These are phyloP conservation scores for Trichomonascus vanleenenianus DNA, from an alignment of 805 yeast species.

Conservation along the genomic window DNA sequence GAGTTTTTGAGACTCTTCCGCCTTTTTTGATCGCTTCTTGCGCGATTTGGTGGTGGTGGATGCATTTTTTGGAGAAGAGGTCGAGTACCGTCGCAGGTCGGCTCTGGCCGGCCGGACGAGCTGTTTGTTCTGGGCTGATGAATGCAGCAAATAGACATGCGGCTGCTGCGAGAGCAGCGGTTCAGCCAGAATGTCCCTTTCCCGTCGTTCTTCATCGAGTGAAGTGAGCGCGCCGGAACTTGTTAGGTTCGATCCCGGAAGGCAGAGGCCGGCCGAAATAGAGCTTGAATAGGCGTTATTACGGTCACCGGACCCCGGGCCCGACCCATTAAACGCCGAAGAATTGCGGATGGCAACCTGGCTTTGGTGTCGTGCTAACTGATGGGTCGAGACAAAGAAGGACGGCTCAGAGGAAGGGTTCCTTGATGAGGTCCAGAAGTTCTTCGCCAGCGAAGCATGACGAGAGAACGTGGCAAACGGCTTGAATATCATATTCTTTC, in stretches of 20 bases:
- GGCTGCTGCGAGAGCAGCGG: no score
- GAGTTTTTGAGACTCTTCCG: no score
- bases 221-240: conserved; percentile 16
- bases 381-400: conserved; percentile 34
- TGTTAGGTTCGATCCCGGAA: conserved; percentile 13
- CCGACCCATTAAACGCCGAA: conserved; percentile 7
- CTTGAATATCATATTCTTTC: conserved; percentile 29
- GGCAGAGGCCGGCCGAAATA: conserved; percentile 11
- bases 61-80: no score
- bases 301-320: conserved; percentile 3
- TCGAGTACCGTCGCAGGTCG: no score
- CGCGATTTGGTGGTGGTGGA: no score
- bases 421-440: conserved; percentile 28
- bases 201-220: conserved; percentile 17
- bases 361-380: conserved; percentile 32
- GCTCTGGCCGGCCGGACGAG: no score
- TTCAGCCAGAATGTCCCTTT: no score
- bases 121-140: no score
- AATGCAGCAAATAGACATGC: no score
- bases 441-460: conserved; percentile 33
- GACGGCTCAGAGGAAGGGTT: conserved; percentile 26
- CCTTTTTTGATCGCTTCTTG: no score
- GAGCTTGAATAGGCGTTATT: conserved; percentile 8
- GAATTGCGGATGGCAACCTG: conserved; percentile 23
- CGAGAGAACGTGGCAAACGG: conserved; percentile 30